Conservation (phyloP, 2,329 filamentous ascomycete genomes). For the Rutstroemia sp. region DNA sequence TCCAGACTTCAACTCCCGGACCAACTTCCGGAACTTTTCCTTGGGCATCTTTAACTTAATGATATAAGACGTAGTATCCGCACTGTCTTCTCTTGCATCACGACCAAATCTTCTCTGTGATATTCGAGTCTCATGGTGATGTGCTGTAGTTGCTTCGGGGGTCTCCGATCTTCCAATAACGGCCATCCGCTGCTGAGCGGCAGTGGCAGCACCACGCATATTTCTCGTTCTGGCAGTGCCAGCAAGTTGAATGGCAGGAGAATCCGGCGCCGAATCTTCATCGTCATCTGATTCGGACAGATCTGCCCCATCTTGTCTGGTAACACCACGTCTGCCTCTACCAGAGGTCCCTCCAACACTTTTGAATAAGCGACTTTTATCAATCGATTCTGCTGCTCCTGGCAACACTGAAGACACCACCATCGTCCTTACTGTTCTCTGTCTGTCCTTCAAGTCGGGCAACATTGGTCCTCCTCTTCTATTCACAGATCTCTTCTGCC, state of each 20-base stretch:
- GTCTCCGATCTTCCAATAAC: constrained; percentile 80
- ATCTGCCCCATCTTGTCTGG: constrained; percentile 44
- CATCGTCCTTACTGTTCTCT: constrained; percentile 85
- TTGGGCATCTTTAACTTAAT: constrained; percentile 69
- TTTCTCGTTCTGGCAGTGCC: constrained; percentile 81
- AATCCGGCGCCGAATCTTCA: constrained; percentile 79
- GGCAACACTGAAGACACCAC: constrained; percentile 90
- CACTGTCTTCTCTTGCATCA: constrained; percentile 69
- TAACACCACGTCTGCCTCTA: constrained; percentile 45
- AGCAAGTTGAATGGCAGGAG: constrained; percentile 67
- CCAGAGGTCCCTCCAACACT: constrained; percentile 52
- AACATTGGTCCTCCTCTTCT: constrained; percentile 84
- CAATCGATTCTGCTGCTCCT: constrained; percentile 70
- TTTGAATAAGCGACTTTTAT: constrained; percentile 85
- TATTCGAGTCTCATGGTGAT: constrained; percentile 66
- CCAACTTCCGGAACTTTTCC: constrained; percentile 61
- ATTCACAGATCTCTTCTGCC: constrained; percentile 93
- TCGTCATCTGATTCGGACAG: constrained; percentile 85
- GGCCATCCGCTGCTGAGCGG: constrained; percentile 81
- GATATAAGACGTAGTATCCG: constrained; percentile 56
- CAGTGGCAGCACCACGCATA: constrained; percentile 81
- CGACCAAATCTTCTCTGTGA: constrained; percentile 51
- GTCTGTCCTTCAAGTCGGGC: constrained; percentile 92
- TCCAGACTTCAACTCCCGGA: constrained; percentile 45
- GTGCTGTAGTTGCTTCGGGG: constrained; percentile 64